Conservation (phyloP, 352 stramenopile species). For the Stephanocyclus meneghinianus region DNA sequence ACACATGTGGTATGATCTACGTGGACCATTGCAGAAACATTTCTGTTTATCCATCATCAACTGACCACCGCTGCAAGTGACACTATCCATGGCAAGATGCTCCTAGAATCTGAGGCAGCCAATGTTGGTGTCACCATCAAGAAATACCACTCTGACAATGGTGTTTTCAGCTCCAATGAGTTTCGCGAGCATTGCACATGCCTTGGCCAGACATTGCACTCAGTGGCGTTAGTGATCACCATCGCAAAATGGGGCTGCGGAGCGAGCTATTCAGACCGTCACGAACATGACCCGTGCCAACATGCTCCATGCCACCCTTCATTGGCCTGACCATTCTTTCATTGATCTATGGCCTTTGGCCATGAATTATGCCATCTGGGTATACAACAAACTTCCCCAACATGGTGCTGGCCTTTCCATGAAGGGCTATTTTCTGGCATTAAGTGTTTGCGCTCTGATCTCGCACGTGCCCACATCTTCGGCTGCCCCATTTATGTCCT, state of each 20-base stretch:
- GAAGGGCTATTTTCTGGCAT: background rate
- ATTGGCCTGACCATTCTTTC: background rate
- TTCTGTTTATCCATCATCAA: background rate
- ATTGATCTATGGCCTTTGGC: conserved; percentile 1
- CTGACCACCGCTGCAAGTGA: background rate
- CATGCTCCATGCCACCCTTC: conserved; percentile 3
- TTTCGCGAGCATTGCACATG: background rate
- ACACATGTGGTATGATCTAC: conserved; percentile 1
- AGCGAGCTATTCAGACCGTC: background rate
- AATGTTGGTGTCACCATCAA: conserved; percentile 4
- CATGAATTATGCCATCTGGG: conserved; percentile 6
- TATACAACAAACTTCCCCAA: background rate
- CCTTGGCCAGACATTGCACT: background rate
- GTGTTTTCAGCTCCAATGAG: background rate
- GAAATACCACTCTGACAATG: conserved; percentile 5
- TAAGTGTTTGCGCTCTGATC: background rate
- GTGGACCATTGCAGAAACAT: background rate
- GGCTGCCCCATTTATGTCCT: conserved; percentile 6
- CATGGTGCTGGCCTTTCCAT: background rate
- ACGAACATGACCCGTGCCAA: background rate
- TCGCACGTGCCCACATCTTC: background rate
- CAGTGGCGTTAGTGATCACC: background rate
- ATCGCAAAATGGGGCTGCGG: conserved; percentile 10
- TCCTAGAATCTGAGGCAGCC: background rate
- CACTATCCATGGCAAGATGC: background rate